phyloP scores from a whole-genome alignment of 305 asterid species.

The Petunia hybrid region DNA sequence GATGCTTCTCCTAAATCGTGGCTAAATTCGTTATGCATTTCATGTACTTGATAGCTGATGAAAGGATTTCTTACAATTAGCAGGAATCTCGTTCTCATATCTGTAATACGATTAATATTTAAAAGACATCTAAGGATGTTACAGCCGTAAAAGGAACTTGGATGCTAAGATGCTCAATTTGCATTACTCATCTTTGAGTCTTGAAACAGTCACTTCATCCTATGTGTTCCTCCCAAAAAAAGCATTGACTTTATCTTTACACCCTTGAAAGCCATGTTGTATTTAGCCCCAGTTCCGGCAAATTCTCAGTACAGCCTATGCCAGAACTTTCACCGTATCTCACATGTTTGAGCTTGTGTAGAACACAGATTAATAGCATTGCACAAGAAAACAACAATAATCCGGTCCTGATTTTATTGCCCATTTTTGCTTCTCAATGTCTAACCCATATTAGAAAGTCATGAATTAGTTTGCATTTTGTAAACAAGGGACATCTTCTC shows the following conservation, averaged over 20 bases:
- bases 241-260: slow-evolving; percentile 10
- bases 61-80: slow-evolving; percentile 1
- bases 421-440: slow-evolving; percentile 17
- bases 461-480: slow-evolving; percentile 9
- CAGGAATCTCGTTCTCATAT: background rate
- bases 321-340: background rate
- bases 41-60: slow-evolving; percentile 2
- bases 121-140: slow-evolving; percentile 6
- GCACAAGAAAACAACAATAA: background rate
- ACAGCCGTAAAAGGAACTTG: background rate
- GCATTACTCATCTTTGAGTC: slow-evolving; percentile 11
- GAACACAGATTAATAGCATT: background rate
- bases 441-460: slow-evolving; percentile 6
- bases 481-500: background rate
- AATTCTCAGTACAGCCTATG: background rate
- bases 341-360: slow-evolving; percentile 1
- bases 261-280: background rate
- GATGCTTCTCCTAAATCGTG: background rate
- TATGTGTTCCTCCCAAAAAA: background rate
- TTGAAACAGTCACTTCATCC: background rate
- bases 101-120: background rate
- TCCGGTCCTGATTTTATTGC: background rate
- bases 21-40: background rate
- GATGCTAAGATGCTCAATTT: background rate
- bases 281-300: background rate